Base-by-base conservation (phyloP, 1,284 basidiomycete species). In the Malassezia arunalokei region DNA sequence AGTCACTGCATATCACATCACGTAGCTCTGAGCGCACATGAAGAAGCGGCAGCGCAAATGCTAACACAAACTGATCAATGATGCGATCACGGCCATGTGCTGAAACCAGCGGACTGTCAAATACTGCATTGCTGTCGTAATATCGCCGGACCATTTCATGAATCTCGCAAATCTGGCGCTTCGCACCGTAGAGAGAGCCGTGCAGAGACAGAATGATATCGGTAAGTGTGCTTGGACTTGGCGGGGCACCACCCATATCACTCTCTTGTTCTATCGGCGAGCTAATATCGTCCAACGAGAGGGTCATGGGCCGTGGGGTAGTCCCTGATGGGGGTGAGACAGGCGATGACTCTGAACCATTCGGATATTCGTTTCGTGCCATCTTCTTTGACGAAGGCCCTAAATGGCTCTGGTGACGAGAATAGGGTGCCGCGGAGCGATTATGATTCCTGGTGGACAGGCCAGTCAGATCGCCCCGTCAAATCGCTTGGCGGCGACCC, bases 1-100 rank as follows among this genome's bases (percentile, higher is more conserved):
- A 73, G 47, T 73, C 71, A 41, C 61, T 64, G 57, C 69, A 71
- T 44, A 71, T 71, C 45, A 73, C 67, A 46, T 73, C 71, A 31
- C 67, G 61, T 31, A 73, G 58, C 55, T 71, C 71, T 14, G 68
- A 71, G 33, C 58, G 60, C 11, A 71, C 68, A 28, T 73, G 67
- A 54, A 71, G 58, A 14, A 67, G 67, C 7, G 71, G 71, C 12
- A 70, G 46, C 0, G 71, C 60, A 42, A 73, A 73, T 0, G 71
- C 69, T 59, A 73, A 60, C 47, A 67, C 62, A 59, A 73, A 73
- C 46, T 73, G 71, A 60, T 71, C 64, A 17, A 66, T 65, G 46
- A 73, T 71, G 53, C 70, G 63, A 5, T 66, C 57, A 7, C 67
- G 43, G 3, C 71, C 71, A 15, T 61, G 62, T 3, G 65, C 71